phyloP scores from a whole-genome alignment of 306 rosid genomes.

The Adenanthera pavonina region DNA sequence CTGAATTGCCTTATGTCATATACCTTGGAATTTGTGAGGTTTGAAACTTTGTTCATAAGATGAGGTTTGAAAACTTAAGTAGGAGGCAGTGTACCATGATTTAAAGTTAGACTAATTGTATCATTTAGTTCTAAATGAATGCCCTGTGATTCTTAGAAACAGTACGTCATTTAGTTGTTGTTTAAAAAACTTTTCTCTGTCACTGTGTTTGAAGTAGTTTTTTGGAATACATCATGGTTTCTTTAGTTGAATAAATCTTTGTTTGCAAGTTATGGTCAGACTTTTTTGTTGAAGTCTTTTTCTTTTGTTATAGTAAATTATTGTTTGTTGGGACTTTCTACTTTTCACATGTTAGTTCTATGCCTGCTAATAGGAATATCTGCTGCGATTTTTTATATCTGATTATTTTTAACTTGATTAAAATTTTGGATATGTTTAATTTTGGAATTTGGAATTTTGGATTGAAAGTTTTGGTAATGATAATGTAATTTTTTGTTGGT shows the following conservation, averaged over 20 bases:
- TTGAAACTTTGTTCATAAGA: constrained; percentile 16
- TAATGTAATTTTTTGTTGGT: not conserved
- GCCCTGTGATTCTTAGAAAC: not conserved
- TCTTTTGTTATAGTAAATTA: not conserved
- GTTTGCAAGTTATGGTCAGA: not conserved
- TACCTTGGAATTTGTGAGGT: constrained; percentile 25
- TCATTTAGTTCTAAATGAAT: not conserved
- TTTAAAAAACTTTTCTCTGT: not conserved
- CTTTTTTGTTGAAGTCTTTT: not conserved
- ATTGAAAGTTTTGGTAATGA: not conserved
- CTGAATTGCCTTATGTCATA: constrained; percentile 8
- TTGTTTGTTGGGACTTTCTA: not conserved
- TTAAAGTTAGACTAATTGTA: not conserved
- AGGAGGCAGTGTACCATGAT: not conserved
- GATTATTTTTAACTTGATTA: not conserved
- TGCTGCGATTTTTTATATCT: not conserved
- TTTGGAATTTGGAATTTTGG: not conserved
- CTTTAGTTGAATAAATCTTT: not conserved
- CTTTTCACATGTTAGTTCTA: not conserved
- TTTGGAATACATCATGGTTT: not conserved
- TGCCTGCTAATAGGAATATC: not conserved
- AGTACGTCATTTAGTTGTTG: too few species aligned
- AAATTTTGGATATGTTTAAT: too few species aligned
- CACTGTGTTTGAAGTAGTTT: not conserved
- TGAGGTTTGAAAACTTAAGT: not conserved